These are phyloP conservation scores for Didymella sp. DNA, from an alignment of 2,329 filamentous ascomycete genomes.

Conservation along the genomic window DNA sequence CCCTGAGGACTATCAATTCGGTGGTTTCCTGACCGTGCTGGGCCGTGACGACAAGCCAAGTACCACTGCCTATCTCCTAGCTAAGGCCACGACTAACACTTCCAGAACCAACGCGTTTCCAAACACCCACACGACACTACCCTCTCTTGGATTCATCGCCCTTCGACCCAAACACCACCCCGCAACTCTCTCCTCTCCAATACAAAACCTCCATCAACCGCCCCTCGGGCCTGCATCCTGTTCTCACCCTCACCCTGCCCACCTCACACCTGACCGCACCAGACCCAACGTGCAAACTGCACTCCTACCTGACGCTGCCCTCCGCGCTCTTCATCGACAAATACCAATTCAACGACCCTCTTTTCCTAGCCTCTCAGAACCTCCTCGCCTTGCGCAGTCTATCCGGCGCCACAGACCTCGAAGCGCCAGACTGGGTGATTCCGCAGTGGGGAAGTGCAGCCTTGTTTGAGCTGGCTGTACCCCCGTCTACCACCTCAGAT, in stretches of 20 bases:
- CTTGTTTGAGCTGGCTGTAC: constrained; percentile 74
- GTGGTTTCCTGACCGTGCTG: constrained; percentile 79
- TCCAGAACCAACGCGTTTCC: constrained; percentile 76
- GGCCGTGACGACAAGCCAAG: constrained; percentile 74
- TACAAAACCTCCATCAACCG: constrained; percentile 71
- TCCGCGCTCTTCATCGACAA: constrained; percentile 83
- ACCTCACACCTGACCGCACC: constrained; percentile 57
- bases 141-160: constrained; percentile 49
- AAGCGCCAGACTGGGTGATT: constrained; percentile 84
- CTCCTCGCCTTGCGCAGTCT: constrained; percentile 72
- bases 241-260: constrained; percentile 73
- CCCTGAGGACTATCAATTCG: constrained; percentile 76
- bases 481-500: constrained; percentile 37
- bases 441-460: constrained; percentile 79
- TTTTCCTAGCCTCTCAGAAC: constrained; percentile 84
- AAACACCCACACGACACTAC: constrained; percentile 84
- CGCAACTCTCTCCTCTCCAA: constrained; percentile 4
- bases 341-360: constrained; percentile 78
- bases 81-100: constrained; percentile 8
- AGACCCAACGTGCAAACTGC: constrained; percentile 67
- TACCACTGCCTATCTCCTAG: constrained; percentile 34
- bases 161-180: constrained; percentile 37
- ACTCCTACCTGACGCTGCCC: constrained; percentile 84
- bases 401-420: constrained; percentile 81
- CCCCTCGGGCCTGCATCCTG: constrained; percentile 85